These are phyloP conservation scores for Drechslerella dactyloides DNA, from an alignment of 2,329 filamentous ascomycete species.

Conservation along the genomic window DNA sequence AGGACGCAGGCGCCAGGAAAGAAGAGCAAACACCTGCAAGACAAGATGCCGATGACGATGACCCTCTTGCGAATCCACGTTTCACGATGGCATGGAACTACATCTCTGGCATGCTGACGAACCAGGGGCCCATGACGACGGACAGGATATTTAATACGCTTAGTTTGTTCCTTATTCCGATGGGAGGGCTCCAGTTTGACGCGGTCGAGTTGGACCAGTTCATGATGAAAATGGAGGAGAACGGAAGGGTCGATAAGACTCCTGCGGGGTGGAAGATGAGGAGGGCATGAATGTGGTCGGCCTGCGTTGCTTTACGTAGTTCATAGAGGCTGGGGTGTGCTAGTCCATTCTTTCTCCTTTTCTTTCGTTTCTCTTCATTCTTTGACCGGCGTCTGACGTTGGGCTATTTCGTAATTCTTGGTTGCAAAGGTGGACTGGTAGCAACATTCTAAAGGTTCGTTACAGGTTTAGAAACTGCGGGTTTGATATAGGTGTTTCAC, in stretches of 20 bases:
- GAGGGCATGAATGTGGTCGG: conserved; percentile 57
- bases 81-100: conserved; percentile 81
- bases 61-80: conserved; percentile 62
- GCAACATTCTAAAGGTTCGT: too few relatives aligned
- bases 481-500: background rate
- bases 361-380: too few relatives aligned
- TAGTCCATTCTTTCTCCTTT: background rate
- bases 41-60: conserved; percentile 62
- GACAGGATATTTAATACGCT: conserved; percentile 90
- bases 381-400: too few relatives aligned
- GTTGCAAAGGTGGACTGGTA: too few relatives aligned
- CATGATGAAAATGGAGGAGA: conserved; percentile 76
- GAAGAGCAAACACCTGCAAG: conserved; percentile 71
- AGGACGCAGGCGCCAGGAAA: conserved; percentile 62
- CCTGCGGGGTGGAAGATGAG: conserved; percentile 73
- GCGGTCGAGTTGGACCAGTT: conserved; percentile 87
- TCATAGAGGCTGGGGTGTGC: background rate
- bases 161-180: conserved; percentile 75
- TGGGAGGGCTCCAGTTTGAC: conserved; percentile 86
- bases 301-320: background rate
- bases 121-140: conserved; percentile 79
- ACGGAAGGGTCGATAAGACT: conserved; percentile 71
- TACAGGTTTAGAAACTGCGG: too few relatives aligned
- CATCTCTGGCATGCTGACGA: conserved; percentile 92
- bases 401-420: too few relatives aligned